These are phyloP conservation scores for Pichia cephalocereana DNA, from an alignment of 805 yeast species.

Conservation along the genomic window DNA sequence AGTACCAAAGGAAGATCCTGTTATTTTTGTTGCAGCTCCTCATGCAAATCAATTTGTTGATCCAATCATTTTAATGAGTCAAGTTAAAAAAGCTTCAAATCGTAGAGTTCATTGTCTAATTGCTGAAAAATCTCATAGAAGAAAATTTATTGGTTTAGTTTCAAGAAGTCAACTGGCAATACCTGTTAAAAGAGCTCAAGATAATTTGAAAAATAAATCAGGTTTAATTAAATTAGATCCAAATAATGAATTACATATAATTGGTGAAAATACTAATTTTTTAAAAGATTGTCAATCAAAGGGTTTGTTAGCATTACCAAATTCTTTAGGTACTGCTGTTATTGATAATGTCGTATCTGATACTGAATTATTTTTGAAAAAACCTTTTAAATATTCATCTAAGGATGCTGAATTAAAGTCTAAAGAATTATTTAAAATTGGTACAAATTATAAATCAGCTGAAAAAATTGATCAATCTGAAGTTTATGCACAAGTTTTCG, in stretches of 20 bases:
- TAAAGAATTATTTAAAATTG: constrained; percentile 35
- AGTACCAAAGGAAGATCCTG: constrained; percentile 51
- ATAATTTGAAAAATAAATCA: constrained; percentile 54
- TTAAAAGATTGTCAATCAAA: constrained; percentile 49
- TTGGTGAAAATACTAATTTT: constrained; percentile 56
- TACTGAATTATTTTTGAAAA: constrained; percentile 56
- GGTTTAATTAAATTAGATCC: constrained; percentile 57
- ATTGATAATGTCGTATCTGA: constrained; percentile 62
- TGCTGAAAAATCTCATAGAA: constrained; percentile 43
- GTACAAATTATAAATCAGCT: constrained; percentile 61
- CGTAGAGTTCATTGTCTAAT: constrained; percentile 44
- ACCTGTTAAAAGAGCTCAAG: constrained; percentile 92
- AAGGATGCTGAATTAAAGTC: constrained; percentile 33
- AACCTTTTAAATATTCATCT: constrained; percentile 45
- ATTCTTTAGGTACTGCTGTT: constrained; percentile 67
- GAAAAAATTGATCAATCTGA: constrained; percentile 76
- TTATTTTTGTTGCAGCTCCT: constrained; percentile 75
- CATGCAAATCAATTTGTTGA: constrained; percentile 84
- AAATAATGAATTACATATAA: constrained; percentile 34
- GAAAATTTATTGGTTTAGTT: constrained; percentile 58
- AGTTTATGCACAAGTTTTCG: constrained; percentile 78
- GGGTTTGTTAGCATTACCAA: constrained; percentile 71
- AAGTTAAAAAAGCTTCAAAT: constrained; percentile 45
- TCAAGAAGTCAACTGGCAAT: constrained; percentile 73
- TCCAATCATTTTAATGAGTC: constrained; percentile 68